A percentile compares a stretch with the other conserved stretches of the same genome.
Evolutionary conservation across 495 filamentous ascomycete genomes (phyloP).

Genomic region (Thermothielavioides terrestris): DNA sequence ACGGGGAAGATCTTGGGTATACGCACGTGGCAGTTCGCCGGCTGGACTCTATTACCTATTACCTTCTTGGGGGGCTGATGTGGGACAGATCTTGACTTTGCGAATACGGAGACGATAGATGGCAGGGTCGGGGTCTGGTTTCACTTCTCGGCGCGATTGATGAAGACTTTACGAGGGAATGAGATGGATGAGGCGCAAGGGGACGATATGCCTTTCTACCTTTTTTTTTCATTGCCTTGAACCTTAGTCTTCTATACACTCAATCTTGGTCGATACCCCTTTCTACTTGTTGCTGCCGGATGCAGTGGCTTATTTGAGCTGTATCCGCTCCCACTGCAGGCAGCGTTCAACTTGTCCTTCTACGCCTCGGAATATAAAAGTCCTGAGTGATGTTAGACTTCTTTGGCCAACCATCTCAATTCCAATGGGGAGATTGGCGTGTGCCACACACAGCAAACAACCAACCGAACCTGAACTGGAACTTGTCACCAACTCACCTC

Average conservation of each 20-base stretch:
- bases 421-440: no score
- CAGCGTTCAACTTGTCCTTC: background rate
- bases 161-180: conserved; percentile 6
- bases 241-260: conserved; percentile 11
- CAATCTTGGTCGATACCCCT: conserved; percentile 18
- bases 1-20: background rate
- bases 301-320: background rate
- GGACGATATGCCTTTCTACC: background rate
- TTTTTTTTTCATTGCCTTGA: conserved; percentile 8
- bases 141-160: conserved; percentile 7
- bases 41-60: conserved; percentile 5
- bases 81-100: conserved; percentile 10
- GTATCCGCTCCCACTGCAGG: background rate
- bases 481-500: no score
- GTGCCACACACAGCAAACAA: no score
- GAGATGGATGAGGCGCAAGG: conserved; percentile 5
- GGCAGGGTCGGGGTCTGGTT: conserved; percentile 12
- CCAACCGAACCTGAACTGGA: no score
- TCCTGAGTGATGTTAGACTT: no score
- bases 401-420: no score
- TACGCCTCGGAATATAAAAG: no score
- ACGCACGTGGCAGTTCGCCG: background rate
- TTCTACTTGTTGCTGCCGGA: background rate
- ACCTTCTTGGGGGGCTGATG: background rate
- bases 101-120: background rate